Evolutionary conservation across 805 yeast species (phyloP).

Genomic region (Starmerella etchellsii): DNA sequence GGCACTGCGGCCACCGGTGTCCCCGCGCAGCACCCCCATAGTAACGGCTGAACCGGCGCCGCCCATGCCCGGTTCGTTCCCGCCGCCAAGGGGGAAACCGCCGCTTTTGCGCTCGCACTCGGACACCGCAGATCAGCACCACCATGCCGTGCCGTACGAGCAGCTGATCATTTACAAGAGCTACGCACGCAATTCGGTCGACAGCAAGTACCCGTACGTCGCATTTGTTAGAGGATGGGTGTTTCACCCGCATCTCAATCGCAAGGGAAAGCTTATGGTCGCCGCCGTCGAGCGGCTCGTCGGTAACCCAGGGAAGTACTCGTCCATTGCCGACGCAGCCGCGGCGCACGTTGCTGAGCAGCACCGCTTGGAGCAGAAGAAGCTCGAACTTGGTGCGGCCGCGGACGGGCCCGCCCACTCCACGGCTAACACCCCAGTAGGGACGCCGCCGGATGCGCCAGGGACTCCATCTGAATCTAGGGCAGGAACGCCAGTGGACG

Average conservation of each 20-base stretch:
- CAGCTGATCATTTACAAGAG: slow-evolving; percentile 12
- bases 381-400: background rate
- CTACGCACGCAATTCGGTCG: slow-evolving; percentile 13
- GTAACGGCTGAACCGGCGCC: background rate
- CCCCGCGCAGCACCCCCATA: background rate
- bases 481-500: background rate
- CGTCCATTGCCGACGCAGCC: slow-evolving; percentile 15
- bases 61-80: no score
- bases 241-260: slow-evolving; percentile 52
- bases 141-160: slow-evolving; percentile 3
- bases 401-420: background rate
- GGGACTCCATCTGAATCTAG: no score
- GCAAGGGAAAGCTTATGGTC: slow-evolving; percentile 54
- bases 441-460: background rate
- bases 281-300: slow-evolving; percentile 23
- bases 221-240: slow-evolving; percentile 53
- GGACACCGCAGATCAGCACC: background rate
- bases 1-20: no score
- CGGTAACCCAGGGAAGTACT: slow-evolving; percentile 21
- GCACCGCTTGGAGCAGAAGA: background rate
- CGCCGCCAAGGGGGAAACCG: no score
- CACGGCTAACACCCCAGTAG: background rate
- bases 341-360: slow-evolving; percentile 7
- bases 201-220: slow-evolving; percentile 4
- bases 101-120: slow-evolving; percentile 4